Percentiles rank a stretch among this genome's conserved stretches.
Evolutionary conservation across 495 filamentous ascomycete genomes (phyloP).

Genomic region (Aspergillus sparsus): DNA sequence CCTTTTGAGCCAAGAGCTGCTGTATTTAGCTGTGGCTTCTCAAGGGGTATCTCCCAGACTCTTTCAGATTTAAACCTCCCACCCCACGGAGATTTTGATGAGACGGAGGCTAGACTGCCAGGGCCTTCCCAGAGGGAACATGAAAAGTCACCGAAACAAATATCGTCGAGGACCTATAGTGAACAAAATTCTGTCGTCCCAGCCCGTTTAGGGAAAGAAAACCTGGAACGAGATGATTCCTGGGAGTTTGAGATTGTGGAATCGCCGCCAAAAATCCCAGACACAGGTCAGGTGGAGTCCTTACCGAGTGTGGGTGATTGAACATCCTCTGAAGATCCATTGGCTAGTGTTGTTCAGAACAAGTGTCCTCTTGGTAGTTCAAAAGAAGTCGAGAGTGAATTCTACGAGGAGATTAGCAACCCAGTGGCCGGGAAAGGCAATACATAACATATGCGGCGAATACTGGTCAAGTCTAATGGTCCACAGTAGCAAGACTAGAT

Average conservation of each 20-base stretch:
- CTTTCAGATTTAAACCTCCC: slow-evolving; percentile 21
- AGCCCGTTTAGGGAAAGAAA: too few relatives aligned
- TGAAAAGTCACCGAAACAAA: not conserved
- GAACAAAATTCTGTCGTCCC: too few relatives aligned
- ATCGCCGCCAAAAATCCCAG: too few relatives aligned
- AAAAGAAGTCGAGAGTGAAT: slow-evolving; percentile 19
- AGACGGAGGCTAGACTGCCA: not conserved
- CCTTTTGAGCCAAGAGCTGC: not conserved
- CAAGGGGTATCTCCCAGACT: slow-evolving; percentile 3
- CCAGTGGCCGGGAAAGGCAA: slow-evolving; percentile 27
- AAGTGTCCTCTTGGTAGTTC: not conserved
- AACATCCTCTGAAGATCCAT: not conserved
- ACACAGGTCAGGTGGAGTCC: too few relatives aligned
- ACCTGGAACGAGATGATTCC: too few relatives aligned
- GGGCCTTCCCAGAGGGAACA: not conserved
- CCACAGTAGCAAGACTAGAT: too few relatives aligned
- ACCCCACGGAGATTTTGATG: slow-evolving; percentile 4
- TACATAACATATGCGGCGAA: too few relatives aligned
- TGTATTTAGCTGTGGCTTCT: not conserved
- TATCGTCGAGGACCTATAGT: too few relatives aligned
- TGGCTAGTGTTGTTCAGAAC: not conserved
- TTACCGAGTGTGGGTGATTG: not conserved
- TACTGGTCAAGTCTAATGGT: too few relatives aligned
- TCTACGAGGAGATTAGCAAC: slow-evolving; percentile 33
- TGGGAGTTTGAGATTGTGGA: too few relatives aligned